Conservation (phyloP, 2,329 filamentous ascomycete species). For the Trichoderma oligosporum region DNA sequence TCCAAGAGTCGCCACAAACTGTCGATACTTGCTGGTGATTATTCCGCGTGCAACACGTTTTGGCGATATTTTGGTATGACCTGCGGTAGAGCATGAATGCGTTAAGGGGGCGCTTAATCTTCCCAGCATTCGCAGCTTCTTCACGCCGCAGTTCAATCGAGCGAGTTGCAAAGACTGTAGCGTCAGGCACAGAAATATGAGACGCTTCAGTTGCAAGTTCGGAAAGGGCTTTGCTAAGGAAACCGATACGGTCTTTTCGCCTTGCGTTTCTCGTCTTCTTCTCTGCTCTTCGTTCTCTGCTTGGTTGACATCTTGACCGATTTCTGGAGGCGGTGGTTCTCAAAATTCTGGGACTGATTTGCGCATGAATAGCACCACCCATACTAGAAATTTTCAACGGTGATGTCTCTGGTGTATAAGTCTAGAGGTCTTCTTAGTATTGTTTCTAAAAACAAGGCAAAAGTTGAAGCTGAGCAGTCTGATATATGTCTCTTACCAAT, state of each 20-base stretch:
- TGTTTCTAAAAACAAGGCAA: background rate
- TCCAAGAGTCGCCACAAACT: conserved; percentile 83
- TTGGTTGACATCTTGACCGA: background rate
- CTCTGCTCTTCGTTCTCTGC: conserved; percentile 23
- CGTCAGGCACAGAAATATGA: conserved; percentile 66
- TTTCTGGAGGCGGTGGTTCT: background rate
- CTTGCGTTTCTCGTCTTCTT: conserved; percentile 33
- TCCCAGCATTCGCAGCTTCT: conserved; percentile 67
- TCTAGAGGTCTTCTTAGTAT: background rate
- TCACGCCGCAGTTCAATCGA: conserved; percentile 59
- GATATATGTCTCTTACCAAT: background rate
- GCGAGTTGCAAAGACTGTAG: conserved; percentile 74
- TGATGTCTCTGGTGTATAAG: background rate
- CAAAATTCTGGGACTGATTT: background rate
- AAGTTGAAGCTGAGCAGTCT: background rate
- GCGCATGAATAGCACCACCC: background rate
- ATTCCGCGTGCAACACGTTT: conserved; percentile 74
- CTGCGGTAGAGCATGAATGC: conserved; percentile 98
- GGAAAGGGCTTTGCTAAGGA: conserved; percentile 57
- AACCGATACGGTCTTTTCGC: conserved; percentile 24
- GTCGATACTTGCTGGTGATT: conserved; percentile 92
- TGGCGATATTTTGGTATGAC: conserved; percentile 82
- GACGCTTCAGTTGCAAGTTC: conserved; percentile 62
- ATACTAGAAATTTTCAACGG: background rate
- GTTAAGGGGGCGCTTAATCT: conserved; percentile 91